These are phyloP conservation scores for Sphaerulina vaccinii DNA, from an alignment of 2,329 filamentous ascomycete species.

Conservation along the genomic window DNA sequence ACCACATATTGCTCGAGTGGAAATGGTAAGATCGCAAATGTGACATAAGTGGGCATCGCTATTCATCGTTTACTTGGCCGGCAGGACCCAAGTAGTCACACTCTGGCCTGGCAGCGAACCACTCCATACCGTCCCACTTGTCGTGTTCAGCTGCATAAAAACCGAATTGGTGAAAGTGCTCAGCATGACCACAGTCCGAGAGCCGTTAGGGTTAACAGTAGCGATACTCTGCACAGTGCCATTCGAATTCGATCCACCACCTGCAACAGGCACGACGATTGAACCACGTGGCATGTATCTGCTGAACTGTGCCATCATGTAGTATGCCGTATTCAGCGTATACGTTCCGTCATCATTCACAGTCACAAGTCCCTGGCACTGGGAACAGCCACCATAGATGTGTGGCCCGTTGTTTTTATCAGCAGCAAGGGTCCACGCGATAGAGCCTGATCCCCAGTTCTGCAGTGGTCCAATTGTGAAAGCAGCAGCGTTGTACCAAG, in stretches of 20 bases:
- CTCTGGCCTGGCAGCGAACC: constrained; percentile 16
- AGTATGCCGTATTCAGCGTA: constrained; percentile 24
- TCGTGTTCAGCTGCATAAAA: constrained; percentile 19
- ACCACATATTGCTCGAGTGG: no score
- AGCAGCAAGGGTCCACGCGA: constrained; percentile 24
- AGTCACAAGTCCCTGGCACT: constrained; percentile 22
- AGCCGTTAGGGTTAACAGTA: constrained; percentile 22
- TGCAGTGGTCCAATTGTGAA: constrained; percentile 27
- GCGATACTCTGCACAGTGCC: constrained; percentile 19
- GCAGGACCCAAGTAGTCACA: constrained; percentile 24
- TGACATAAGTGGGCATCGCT: no score
- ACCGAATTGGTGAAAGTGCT: constrained; percentile 16
- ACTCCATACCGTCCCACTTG: constrained; percentile 21
- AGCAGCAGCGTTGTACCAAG: constrained; percentile 22
- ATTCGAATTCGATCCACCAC: constrained; percentile 5
- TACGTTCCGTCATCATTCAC: constrained; percentile 19
- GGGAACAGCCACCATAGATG: constrained; percentile 17
- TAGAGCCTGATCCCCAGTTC: constrained; percentile 25
- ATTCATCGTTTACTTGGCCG: no score
- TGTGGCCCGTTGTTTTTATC: constrained; percentile 21
- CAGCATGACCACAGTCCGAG: constrained; percentile 21
- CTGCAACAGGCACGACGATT: constrained; percentile 14
- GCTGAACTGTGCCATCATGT: constrained; percentile 27
- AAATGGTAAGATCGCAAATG: no score
- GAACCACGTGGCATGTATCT: constrained; percentile 22